Percentiles rank a stretch among this genome's conserved stretches.
phyloP scores from a whole-genome alignment of 139 green algal genomes.

The Chlamydomonas applanata region DNA sequence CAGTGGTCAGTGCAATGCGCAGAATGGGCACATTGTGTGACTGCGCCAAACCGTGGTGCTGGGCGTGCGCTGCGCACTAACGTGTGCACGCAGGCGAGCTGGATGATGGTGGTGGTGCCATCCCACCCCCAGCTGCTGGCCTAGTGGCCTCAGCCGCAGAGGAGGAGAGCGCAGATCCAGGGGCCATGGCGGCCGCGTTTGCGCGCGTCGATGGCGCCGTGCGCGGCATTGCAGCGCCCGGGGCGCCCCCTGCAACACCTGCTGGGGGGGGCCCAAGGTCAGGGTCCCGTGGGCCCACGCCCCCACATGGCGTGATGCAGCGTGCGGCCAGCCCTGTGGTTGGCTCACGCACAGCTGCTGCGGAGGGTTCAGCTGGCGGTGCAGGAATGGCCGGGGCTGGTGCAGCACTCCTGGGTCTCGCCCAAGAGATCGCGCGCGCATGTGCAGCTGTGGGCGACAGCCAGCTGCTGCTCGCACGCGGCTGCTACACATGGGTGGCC shows the following conservation, averaged over 20 bases:
- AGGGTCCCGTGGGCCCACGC: neutral
- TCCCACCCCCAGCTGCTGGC: conserved; percentile 50
- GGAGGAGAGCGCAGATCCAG: conserved; percentile 25
- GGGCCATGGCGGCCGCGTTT: neutral
- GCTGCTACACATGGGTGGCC: conserved; percentile 55
- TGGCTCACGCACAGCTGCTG: neutral
- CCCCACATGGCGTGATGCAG: neutral
- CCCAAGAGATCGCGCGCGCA: conserved; percentile 18
- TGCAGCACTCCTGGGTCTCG: conserved; percentile 10
- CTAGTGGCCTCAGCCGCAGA: conserved; percentile 38
- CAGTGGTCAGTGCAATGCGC: too few species aligned
- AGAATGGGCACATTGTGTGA: too few species aligned
- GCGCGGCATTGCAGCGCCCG: neutral
- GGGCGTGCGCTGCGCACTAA: too few species aligned
- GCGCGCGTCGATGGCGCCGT: neutral
- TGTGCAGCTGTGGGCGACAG: conserved; percentile 8
- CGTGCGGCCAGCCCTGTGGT: neutral
- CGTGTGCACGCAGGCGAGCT: conserved; percentile 47
- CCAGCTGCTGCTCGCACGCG: conserved; percentile 50
- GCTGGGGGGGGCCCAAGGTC: neutral
- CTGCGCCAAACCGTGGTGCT: too few species aligned
- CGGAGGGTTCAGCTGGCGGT: conserved; percentile 2
- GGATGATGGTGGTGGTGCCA: conserved; percentile 54
- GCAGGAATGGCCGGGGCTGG: neutral
- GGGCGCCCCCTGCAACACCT: too few species aligned